Base-by-base conservation (phyloP, 495 filamentous ascomycete genomes). In the Xylaria bambusicola region DNA sequence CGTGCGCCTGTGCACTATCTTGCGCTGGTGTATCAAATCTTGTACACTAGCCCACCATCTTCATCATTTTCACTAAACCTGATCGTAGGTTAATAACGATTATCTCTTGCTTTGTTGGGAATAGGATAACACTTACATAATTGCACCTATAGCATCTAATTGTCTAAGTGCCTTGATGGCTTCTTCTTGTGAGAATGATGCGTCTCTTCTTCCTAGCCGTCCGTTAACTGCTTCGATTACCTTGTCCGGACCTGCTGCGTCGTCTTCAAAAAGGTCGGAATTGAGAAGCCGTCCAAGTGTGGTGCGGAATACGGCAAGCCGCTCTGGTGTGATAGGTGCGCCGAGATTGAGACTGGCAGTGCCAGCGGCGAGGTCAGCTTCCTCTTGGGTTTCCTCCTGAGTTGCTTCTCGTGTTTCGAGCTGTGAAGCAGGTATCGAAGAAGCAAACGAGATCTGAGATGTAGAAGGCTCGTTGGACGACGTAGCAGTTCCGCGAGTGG, bases 131-230 rank as follows among this genome's bases (percentile, higher is more conserved):
- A 88, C 90, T 86, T 75, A 96, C 95, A 98, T 98, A 73, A 98
- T 86, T 76, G 90, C 84, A 68, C 97, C 97, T 71, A 80, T 77
- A 44, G 88, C 86, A 58, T 89, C 87, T 90, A 98, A 88, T 67
- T 76, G 83, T 71, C 81, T 80, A 65, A 98, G 71, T 50, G 91
- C 93, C 71, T 83, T 77, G 52, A 89, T 73, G 2, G 90, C 92
- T 76, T 98, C 95, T 1, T 76, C 73, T 26, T 80, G 78, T 35
- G 75, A 81, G 77, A 97, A 98, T 38, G 75, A 70, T 15, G 74
- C 75, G 33, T 65, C 66, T 72, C 77, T 31, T 73, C 80, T 59
- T 0, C 81, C 80, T 23, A 97, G 66, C 54, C 83, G 81, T 5
- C 74, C 75, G 72, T 98, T 98, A 35, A 98, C 90, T 0, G 88